Base-by-base conservation (phyloP, 805 yeast species). In the Blastobotrys parvus region DNA sequence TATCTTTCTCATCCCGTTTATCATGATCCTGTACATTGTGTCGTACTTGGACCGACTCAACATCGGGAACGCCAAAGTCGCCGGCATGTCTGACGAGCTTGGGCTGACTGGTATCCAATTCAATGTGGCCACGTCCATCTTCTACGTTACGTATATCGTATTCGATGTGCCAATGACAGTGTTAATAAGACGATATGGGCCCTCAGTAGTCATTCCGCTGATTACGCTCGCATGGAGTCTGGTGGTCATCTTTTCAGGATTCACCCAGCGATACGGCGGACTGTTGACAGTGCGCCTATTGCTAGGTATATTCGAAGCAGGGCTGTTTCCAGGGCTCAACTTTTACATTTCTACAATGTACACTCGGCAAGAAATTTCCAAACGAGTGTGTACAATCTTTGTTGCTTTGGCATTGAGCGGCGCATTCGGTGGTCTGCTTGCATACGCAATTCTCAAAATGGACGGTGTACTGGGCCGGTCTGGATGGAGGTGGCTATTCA, bases 61-160 rank as follows among this genome's bases (percentile, higher is more conserved):
- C 48, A 69, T 75, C 48, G 79, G 78, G 8, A 69, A 72, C 49
- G 78, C 78, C 2, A 61, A 74, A 44, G 60, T 69, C 31, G 78
- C 74, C 32, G 77, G 76, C 10, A 56, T 75, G 48, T 64, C 63
- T 47, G 60, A 62, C 5, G 76, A 71, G 44, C 54, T 74, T 44
- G 57, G 60, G 2, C 55, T 74, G 40, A 41, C 55, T 2, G 69
- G 70, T 10, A 49, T 53, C 36, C 67, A 74, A 49, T 74, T 66
- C 48, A 62, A 70, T 29, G 58, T 67, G 51, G 43, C 39, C 13
- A 25, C 19, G 7, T n/a, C 37, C 2, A 39, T 31, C 20, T 41
- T 41, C 23, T 41, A 20, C n/a, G 30, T 35, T 13, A 35, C 32
- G 25, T 41, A 41, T 21, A 23, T 35, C 22, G 8, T 32, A 17